Percentiles rank a stretch among this genome's conserved stretches.
phyloP scores from a whole-genome alignment of 176 grass and related monocot genomes.

The Eremochloa ophiuroides region DNA sequence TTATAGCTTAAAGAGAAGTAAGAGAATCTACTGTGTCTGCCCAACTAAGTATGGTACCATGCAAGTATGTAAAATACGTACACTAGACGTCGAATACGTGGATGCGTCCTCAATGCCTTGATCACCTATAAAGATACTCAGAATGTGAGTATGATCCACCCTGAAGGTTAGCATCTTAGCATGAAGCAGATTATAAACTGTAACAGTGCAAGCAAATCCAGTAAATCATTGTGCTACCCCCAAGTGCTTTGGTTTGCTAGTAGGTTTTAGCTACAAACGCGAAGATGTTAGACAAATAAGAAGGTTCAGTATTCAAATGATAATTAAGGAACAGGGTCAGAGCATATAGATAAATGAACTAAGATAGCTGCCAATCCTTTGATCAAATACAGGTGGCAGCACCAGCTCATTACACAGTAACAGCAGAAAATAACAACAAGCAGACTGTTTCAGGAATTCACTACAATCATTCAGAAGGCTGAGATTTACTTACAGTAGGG shows the following conservation, averaged over 20 bases:
- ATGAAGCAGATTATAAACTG: too few species aligned
- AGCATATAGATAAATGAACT: background rate
- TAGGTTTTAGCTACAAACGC: background rate
- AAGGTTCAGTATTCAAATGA: background rate
- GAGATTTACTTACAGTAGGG: conserved; percentile 70
- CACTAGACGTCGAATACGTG: conserved; percentile 86
- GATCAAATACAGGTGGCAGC: background rate
- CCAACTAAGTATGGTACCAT: background rate
- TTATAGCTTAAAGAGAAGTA: background rate
- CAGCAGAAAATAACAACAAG: background rate
- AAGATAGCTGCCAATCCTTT: background rate
- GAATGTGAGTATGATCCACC: background rate
- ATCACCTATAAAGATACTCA: conserved; percentile 62
- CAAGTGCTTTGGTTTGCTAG: background rate
- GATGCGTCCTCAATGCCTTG: conserved; percentile 93
- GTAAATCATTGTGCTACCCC: background rate
- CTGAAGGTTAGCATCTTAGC: background rate
- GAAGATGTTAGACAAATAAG: background rate
- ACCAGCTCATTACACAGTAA: background rate
- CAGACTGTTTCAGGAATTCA: background rate
- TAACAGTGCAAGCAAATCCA: background rate
- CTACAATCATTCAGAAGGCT: background rate
- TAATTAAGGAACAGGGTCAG: conserved; percentile 9
- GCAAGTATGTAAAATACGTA: conserved; percentile 30
- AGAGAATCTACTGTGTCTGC: background rate